Percentiles rank a stretch among this genome's conserved stretches.
Evolutionary conservation across 805 yeast genomes (phyloP).

Genomic region (Candida silvicultrix): DNA sequence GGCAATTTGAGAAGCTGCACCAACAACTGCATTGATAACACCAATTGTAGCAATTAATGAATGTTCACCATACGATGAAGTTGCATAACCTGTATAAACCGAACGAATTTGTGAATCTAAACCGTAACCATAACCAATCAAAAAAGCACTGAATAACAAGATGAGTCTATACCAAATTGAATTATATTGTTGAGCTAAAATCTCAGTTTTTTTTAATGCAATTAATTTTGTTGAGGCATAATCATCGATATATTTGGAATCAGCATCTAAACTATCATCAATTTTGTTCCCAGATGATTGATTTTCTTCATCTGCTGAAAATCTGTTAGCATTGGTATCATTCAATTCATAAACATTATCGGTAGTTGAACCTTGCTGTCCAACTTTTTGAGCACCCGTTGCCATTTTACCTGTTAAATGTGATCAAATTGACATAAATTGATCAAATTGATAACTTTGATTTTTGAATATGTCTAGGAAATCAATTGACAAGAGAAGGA

Average conservation of each 20-base stretch:
- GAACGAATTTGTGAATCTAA: conserved; percentile 45
- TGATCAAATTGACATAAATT: background rate
- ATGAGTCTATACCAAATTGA: conserved; percentile 26
- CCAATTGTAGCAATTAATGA: conserved; percentile 53
- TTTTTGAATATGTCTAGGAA: too few relatives aligned
- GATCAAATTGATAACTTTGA: too few relatives aligned
- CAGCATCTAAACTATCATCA: background rate
- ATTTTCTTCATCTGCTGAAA: background rate
- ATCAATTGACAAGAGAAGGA: too few relatives aligned
- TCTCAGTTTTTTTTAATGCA: conserved; percentile 45
- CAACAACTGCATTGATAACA: conserved; percentile 52
- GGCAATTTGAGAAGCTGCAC: conserved; percentile 61
- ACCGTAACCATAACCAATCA: conserved; percentile 49
- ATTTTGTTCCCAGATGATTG: background rate
- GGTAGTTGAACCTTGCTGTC: background rate
- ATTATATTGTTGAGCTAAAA: conserved; percentile 39
- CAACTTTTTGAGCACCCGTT: background rate
- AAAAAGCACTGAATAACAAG: conserved; percentile 38
- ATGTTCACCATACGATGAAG: conserved; percentile 45
- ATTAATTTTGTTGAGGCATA: conserved; percentile 26
- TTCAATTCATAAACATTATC: background rate
- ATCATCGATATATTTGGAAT: conserved; percentile 1
- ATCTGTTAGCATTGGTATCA: background rate
- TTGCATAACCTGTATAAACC: conserved; percentile 48
- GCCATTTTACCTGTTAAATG: background rate